phyloP scores from a whole-genome alignment of 2,329 filamentous ascomycete species.

The Tolypocladium amazonense region DNA sequence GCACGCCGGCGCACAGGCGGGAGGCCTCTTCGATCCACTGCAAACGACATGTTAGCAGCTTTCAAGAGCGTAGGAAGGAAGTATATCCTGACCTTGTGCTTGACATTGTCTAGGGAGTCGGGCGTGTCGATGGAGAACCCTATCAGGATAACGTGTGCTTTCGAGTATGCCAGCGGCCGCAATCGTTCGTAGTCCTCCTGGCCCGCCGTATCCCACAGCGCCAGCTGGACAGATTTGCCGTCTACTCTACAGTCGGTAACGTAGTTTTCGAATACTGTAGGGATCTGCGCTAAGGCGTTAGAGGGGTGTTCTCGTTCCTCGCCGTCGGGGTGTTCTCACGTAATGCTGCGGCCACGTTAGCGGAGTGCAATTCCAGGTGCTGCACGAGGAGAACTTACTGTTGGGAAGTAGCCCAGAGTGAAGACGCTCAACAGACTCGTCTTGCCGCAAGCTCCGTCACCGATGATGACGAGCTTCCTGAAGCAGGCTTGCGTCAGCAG shows the following conservation, averaged over 20 bases:
- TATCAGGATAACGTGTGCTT: slow-evolving; percentile 94
- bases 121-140: slow-evolving; percentile 92
- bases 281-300: slow-evolving; percentile 45
- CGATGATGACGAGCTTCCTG: slow-evolving; percentile 95
- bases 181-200: slow-evolving; percentile 98
- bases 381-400: slow-evolving; percentile 48
- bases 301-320: slow-evolving; percentile 4
- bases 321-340: slow-evolving; percentile 27
- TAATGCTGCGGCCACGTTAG: slow-evolving; percentile 41
- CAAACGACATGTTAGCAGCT: slow-evolving; percentile 4
- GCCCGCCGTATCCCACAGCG: slow-evolving; percentile 98
- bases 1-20: slow-evolving; percentile 81
- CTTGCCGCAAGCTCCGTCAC: slow-evolving; percentile 96
- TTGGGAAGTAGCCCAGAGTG: slow-evolving; percentile 94
- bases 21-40: slow-evolving; percentile 95
- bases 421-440: slow-evolving; percentile 96
- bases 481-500: neutral
- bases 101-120: slow-evolving; percentile 95
- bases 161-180: slow-evolving; percentile 88
- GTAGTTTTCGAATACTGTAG: slow-evolving; percentile 98
- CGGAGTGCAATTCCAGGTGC: slow-evolving; percentile 1
- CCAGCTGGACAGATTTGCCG: slow-evolving; percentile 95
- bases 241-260: slow-evolving; percentile 98
- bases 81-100: slow-evolving; percentile 64
- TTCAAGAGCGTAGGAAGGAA: slow-evolving; percentile 1